phyloP scores from a whole-genome alignment of 768 basidiomycete species.

The Pleurotus salmoneostramineus region DNA sequence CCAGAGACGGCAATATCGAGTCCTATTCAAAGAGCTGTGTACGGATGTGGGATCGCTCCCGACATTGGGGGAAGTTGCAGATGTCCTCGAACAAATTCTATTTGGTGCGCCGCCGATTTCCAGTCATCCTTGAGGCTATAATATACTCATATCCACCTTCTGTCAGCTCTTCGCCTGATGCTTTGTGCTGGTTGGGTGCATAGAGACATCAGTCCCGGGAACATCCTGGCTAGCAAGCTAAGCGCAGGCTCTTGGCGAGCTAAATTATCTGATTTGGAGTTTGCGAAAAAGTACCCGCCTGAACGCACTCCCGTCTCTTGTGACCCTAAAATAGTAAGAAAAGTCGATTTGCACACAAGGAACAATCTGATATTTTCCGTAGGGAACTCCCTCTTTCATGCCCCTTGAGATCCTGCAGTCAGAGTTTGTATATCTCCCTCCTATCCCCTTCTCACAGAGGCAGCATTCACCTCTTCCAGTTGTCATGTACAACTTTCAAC shows the following conservation, averaged over 20 bases:
- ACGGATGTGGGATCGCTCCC: neutral
- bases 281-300: neutral
- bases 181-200: neutral
- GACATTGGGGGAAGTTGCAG: neutral
- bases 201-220: constrained; percentile 1
- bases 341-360: neutral
- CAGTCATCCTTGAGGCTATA: neutral
- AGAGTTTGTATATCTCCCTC: neutral
- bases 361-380: neutral
- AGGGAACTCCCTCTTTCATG: constrained; percentile 1
- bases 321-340: neutral
- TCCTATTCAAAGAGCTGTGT: neutral
- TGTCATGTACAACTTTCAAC: constrained; percentile 2
- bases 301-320: neutral
- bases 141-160: neutral
- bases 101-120: neutral
- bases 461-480: neutral
- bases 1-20: neutral
- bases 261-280: neutral
- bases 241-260: neutral
- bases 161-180: neutral
- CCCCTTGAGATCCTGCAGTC: neutral
- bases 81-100: neutral
- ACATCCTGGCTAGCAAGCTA: neutral
- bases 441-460: neutral